Conservation (phyloP, 176 grass and related monocot genomes). For the Raddia distichophylla region DNA sequence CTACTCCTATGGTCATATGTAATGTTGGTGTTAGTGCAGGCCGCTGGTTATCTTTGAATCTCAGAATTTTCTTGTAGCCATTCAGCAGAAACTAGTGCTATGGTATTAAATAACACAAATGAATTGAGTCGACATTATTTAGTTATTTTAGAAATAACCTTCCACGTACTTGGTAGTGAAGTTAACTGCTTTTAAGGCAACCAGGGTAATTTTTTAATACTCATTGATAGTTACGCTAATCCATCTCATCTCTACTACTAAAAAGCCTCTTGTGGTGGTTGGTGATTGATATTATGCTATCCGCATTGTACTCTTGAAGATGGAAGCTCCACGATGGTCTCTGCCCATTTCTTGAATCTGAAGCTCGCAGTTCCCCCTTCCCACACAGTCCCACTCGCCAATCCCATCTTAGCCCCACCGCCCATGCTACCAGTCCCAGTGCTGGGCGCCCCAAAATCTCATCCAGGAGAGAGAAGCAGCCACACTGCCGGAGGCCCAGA, state of each 20-base stretch:
- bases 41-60: constrained; percentile 17
- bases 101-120: constrained; percentile 7
- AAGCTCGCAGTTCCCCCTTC: too few relatives aligned
- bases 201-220: background rate
- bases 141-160: constrained; percentile 32
- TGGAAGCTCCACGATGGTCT: too few relatives aligned
- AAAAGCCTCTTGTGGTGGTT: too few relatives aligned
- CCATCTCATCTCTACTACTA: background rate
- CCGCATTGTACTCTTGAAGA: too few relatives aligned
- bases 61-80: background rate
- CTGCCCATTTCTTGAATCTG: too few relatives aligned
- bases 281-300: too few relatives aligned
- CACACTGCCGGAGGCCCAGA: too few relatives aligned
- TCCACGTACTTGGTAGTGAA: background rate
- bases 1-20: background rate
- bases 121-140: constrained; percentile 8
- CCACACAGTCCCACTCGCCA: too few relatives aligned
- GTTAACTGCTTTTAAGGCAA: background rate
- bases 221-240: constrained; percentile 8
- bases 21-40: background rate
- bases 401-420: too few relatives aligned
- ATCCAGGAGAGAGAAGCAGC: too few relatives aligned
- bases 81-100: constrained; percentile 1
- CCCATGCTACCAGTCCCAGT: too few relatives aligned
- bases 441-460: too few relatives aligned